Percentiles rank a stretch among this genome's conserved stretches.
Conservation (phyloP, 176 grass and related monocot genomes). For the Oryza coarctata region DNA sequence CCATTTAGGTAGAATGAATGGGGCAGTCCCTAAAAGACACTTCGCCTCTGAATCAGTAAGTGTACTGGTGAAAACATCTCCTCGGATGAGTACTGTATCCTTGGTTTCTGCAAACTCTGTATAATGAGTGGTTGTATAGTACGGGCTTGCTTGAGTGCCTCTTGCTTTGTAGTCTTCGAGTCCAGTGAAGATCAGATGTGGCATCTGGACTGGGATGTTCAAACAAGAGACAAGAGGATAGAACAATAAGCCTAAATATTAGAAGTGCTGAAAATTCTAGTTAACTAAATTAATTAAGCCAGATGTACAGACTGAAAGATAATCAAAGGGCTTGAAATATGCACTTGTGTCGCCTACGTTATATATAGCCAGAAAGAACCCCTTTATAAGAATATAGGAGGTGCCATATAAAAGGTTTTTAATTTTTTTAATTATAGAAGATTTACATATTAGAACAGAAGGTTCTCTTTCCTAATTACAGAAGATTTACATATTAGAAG, state of each 20-base stretch:
- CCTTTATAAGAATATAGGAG: no score
- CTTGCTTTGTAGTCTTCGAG: constrained; percentile 98
- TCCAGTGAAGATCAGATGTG: constrained; percentile 91
- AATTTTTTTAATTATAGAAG: no score
- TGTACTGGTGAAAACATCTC: constrained; percentile 92
- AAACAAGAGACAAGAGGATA: constrained; percentile 13
- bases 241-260: background rate
- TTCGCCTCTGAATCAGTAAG: constrained; percentile 78
- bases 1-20: constrained; percentile 95
- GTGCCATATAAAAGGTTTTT: no score
- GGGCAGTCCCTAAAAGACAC: constrained; percentile 72
- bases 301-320: background rate
- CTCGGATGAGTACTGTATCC: constrained; percentile 74
- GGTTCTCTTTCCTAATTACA: no score
- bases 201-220: constrained; percentile 65
- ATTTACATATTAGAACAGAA: no score
- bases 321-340: no score
- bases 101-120: constrained; percentile 80
- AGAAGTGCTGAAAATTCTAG: background rate
- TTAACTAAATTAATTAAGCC: background rate
- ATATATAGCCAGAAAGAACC: no score
- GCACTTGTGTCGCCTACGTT: no score
- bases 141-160: constrained; percentile 93
- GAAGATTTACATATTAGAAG: no score
- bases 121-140: constrained; percentile 76